phyloP scores from a whole-genome alignment of 2,329 filamentous ascomycete species.

The Delphinella strobiligena region DNA sequence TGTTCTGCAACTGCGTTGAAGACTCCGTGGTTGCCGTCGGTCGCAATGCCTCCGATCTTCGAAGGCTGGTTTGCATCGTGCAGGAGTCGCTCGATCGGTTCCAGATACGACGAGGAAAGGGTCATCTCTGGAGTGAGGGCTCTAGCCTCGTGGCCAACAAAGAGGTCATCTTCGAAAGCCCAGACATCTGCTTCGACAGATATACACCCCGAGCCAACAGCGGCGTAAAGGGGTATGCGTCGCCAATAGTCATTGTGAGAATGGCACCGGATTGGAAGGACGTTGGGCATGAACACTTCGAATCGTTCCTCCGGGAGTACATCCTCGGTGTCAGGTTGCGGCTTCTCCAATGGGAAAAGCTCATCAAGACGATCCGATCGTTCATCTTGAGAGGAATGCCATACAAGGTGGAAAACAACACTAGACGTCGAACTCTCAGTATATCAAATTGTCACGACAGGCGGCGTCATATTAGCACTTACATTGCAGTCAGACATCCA shows the following conservation, averaged over 20 bases:
- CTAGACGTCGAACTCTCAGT: background rate
- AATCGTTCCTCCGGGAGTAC: background rate
- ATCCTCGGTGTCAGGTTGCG: background rate
- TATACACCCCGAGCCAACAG: constrained; percentile 41
- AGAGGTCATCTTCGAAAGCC: constrained; percentile 38
- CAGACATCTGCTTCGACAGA: constrained; percentile 48
- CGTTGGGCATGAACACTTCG: background rate
- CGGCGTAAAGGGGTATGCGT: constrained; percentile 40
- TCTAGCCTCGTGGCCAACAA: constrained; percentile 38
- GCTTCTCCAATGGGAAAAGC: background rate
- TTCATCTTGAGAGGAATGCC: background rate
- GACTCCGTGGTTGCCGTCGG: constrained; percentile 24
- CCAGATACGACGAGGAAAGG: background rate
- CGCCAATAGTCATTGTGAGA: constrained; percentile 51
- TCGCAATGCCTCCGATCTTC: background rate
- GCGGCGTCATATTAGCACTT: background rate
- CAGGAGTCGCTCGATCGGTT: background rate
- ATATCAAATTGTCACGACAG: background rate
- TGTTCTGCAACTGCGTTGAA: constrained; percentile 39
- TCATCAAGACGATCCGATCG: background rate
- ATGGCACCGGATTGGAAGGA: constrained; percentile 45
- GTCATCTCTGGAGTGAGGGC: background rate
- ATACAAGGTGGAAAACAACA: background rate
- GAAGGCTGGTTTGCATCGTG: background rate
- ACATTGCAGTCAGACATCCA: background rate